Evolutionary conservation across 2,329 filamentous ascomycete species (phyloP).

Genomic region (Xylaria digitata): DNA sequence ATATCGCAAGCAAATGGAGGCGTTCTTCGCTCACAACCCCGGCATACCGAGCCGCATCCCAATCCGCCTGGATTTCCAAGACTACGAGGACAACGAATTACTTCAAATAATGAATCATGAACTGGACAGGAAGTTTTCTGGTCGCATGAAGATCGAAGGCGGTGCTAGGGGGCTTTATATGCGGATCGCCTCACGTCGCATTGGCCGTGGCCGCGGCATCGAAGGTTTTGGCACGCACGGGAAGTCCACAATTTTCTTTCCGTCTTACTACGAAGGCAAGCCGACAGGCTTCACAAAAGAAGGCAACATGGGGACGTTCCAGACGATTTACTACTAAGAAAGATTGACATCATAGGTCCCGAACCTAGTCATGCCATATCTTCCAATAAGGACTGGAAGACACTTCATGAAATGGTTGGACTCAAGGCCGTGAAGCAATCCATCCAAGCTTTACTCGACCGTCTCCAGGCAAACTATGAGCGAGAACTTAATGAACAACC

Average conservation of each 20-base stretch:
- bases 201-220: slow-evolving; percentile 54
- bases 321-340: slow-evolving; percentile 56
- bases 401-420: slow-evolving; percentile 41
- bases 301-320: background rate
- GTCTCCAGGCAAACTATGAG: slow-evolving; percentile 43
- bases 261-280: background rate
- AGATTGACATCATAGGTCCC: slow-evolving; percentile 36
- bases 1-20: slow-evolving; percentile 78
- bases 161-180: slow-evolving; percentile 65
- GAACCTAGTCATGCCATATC: slow-evolving; percentile 39
- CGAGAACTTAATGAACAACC: slow-evolving; percentile 45
- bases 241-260: slow-evolving; percentile 28
- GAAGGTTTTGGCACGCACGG: slow-evolving; percentile 78
- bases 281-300: too few species aligned
- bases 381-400: slow-evolving; percentile 55
- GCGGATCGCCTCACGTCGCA: slow-evolving; percentile 48
- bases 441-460: slow-evolving; percentile 55
- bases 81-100: slow-evolving; percentile 75
- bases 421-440: slow-evolving; percentile 49
- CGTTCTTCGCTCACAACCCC: slow-evolving; percentile 78
- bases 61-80: slow-evolving; percentile 71
- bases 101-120: too few species aligned
- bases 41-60: slow-evolving; percentile 78
- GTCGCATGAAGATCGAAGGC: slow-evolving; percentile 31
- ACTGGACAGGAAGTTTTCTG: slow-evolving; percentile 32